phyloP scores from a whole-genome alignment of 2,329 filamentous ascomycete species.

The Colletotrichum sp. region DNA sequence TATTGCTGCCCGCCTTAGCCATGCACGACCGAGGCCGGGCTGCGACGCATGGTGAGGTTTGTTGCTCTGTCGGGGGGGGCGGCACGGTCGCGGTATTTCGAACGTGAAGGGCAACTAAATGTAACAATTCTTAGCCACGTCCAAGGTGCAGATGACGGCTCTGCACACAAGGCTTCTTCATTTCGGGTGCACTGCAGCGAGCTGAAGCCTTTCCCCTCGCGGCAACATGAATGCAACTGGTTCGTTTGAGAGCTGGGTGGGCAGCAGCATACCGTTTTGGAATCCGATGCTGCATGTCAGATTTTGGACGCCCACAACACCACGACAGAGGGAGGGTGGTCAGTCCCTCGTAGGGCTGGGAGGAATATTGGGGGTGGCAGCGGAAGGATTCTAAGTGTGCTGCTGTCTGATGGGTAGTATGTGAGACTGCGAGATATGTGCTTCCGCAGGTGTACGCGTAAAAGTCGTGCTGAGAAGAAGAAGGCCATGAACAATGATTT shows the following conservation, averaged over 20 bases:
- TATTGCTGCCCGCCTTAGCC: neutral
- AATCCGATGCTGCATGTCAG: conserved; percentile 19
- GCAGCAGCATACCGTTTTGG: conserved; percentile 7
- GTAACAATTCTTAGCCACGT: conserved; percentile 7
- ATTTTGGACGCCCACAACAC: conserved; percentile 5
- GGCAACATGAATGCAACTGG: neutral
- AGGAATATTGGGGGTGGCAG: conserved; percentile 15
- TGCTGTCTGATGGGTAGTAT: neutral
- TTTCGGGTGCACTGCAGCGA: neutral
- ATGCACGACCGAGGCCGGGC: neutral
- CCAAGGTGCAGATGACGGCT: conserved; percentile 7
- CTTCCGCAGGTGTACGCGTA: neutral
- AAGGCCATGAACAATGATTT: neutral
- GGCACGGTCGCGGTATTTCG: neutral
- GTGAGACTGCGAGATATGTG: neutral
- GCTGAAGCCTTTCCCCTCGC: neutral
- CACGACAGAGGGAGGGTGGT: neutral
- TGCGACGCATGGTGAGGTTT: neutral
- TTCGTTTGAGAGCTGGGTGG: conserved; percentile 5
- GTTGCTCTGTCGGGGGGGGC: neutral
- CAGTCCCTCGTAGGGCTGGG: conserved; percentile 19
- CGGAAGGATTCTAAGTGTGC: conserved; percentile 19
- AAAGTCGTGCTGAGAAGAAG: neutral
- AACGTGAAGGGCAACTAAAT: neutral
- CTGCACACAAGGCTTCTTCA: neutral